phyloP scores from a whole-genome alignment of 345 rosid genomes.

The Eucalyptus pauciflora region DNA sequence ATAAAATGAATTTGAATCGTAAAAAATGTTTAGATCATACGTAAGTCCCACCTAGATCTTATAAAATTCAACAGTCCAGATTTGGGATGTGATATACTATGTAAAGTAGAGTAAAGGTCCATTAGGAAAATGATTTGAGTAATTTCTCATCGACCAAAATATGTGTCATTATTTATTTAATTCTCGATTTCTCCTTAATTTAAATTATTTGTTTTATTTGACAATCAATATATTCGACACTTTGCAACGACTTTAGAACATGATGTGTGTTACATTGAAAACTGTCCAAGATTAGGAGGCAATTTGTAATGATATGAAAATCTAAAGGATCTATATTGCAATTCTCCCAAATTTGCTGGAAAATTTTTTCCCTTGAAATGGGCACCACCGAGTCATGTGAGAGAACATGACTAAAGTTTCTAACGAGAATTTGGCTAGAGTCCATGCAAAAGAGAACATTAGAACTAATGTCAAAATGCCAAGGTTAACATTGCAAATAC shows the following conservation, averaged over 20 bases:
- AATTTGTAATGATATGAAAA: background rate
- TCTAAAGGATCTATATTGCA: background rate
- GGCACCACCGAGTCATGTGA: background rate
- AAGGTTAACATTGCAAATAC: background rate
- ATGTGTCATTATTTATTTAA: background rate
- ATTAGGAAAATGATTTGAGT: background rate
- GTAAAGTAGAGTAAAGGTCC: background rate
- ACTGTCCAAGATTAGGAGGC: background rate
- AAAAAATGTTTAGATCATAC: background rate
- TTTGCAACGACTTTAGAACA: background rate
- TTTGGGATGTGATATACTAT: background rate
- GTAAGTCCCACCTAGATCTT: background rate
- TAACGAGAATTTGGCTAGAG: background rate
- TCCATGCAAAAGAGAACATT: background rate
- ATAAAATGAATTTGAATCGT: background rate
- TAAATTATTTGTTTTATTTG: background rate
- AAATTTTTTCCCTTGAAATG: background rate
- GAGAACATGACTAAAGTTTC: background rate
- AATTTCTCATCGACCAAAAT: fast-evolving
- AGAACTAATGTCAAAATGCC: background rate
- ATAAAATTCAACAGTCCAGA: fast-evolving
- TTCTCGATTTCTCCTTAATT: background rate
- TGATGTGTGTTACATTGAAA: background rate
- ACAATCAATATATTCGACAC: background rate
- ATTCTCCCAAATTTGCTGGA: background rate